Base-by-base conservation (phyloP, 768 basidiomycete species). In the Lactarius quietus region DNA sequence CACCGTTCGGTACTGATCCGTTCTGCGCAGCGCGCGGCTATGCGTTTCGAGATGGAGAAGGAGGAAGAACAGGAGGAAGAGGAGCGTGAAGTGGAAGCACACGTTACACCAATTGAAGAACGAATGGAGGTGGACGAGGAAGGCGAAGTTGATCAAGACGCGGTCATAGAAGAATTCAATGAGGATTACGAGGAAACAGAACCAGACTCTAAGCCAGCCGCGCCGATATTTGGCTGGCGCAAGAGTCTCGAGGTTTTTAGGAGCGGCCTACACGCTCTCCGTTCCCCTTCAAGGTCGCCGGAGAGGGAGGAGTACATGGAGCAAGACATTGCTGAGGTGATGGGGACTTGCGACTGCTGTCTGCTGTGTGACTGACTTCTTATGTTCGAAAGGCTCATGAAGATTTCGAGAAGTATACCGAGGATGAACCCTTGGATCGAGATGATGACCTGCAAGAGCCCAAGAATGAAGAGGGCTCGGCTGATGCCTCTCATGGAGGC, bases 1-100 rank as follows among this genome's bases (percentile, higher is more conserved):
- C 88, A 91, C 69, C 83, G 84, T 15, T 86, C 86, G 0, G 89
- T 91, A 2, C 77, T 91, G 12, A 84, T 91, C 15, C 81, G 87
- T 12, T 87, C 86, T 43, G 87, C 87, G 0, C 88, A 90, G 70
- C 79, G 87, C 17, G 83, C 84, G 0, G 81, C 84, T 0, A 62
- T 84, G 69, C 77, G 78, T 43, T 78, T 80, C 5, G 86, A 84
- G 69, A 78, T 77, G 61, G 84, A 86, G 64, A 74, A 70, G 38
- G 80, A 83, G 62, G 82, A 84, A 62, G 80, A 83, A 53, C 80
- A 78, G 55, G 77, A 81, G 61, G 82, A 78, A 54, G 77, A 81
- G 61, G 82, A 85, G 39, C 62, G 55, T 17, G 69, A 70, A 57
- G 61, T 69, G 28, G 69, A 69, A 36, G 66, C 45, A 28, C 57